Conservation (phyloP, 192 early-diverging fungal species). For the Podila horticola region DNA sequence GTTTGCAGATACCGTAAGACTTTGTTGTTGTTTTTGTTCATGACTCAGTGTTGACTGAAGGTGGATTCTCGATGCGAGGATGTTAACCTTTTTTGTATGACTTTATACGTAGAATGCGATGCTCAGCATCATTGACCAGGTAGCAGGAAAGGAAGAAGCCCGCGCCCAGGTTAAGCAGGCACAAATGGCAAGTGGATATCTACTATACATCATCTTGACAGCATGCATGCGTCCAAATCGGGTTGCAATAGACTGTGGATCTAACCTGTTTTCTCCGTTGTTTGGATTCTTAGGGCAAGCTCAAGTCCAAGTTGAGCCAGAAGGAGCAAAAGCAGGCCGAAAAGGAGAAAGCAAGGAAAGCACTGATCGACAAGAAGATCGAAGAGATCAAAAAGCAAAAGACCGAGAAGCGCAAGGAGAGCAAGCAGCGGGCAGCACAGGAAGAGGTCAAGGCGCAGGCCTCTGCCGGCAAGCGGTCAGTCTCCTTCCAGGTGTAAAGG, state of each 20-base stretch:
- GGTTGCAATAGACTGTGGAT: too few species aligned
- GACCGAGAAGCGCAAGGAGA: conserved; percentile 45
- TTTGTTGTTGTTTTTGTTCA: background rate
- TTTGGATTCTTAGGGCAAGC: conserved; percentile 22
- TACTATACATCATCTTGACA: background rate
- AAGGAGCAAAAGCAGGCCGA: conserved; percentile 40
- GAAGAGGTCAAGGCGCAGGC: conserved; percentile 16
- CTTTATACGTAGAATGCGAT: conserved; percentile 21
- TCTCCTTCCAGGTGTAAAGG: conserved; percentile 26
- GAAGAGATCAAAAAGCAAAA: conserved; percentile 49
- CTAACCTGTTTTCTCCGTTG: too few species aligned
- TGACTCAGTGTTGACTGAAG: background rate
- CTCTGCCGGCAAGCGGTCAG: conserved; percentile 12
- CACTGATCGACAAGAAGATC: conserved; percentile 34
- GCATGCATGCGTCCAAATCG: background rate
- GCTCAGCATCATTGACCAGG: conserved; percentile 44
- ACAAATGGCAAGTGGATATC: conserved; percentile 21
- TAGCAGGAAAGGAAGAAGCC: conserved; percentile 44
- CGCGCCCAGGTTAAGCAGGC: conserved; percentile 29
- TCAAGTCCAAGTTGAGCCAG: conserved; percentile 36
- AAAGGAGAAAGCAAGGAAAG: conserved; percentile 41
- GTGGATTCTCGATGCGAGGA: background rate
- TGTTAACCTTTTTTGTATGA: background rate
- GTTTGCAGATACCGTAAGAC: conserved; percentile 41
- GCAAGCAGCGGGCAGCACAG: conserved; percentile 31